Percentiles rank a stretch among this genome's conserved stretches.
Evolutionary conservation across 345 rosid genomes (phyloP).

Genomic region (Alliaria petiolata): DNA sequence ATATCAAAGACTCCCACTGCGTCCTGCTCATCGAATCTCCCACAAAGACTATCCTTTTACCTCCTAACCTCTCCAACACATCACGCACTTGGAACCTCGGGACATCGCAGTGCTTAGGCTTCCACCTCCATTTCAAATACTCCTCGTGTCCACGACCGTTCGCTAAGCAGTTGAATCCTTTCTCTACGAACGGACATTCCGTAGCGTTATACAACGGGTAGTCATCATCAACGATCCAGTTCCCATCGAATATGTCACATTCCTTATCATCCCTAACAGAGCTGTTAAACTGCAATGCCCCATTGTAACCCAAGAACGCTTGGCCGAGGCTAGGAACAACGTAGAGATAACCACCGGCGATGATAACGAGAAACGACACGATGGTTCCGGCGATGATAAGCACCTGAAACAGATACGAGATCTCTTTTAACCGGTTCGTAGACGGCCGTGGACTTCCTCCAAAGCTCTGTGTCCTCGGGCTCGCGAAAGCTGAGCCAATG

Average conservation of each 20-base stretch:
- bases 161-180: slow-evolving; percentile 71
- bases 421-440: slow-evolving; percentile 32
- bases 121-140: slow-evolving; percentile 82
- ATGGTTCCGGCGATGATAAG: slow-evolving; percentile 49
- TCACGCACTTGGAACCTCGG: slow-evolving; percentile 48
- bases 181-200: slow-evolving; percentile 69
- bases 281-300: slow-evolving; percentile 31
- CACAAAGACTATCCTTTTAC: slow-evolving; percentile 75
- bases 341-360: slow-evolving; percentile 55
- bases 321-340: slow-evolving; percentile 63
- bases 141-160: slow-evolving; percentile 60
- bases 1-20: slow-evolving; percentile 89
- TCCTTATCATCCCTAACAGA: slow-evolving; percentile 13
- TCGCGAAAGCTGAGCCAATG: slow-evolving; percentile 33
- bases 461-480: slow-evolving; percentile 35
- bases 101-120: slow-evolving; percentile 61
- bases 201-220: slow-evolving; percentile 70
- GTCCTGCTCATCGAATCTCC: slow-evolving; percentile 93
- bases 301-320: slow-evolving; percentile 42
- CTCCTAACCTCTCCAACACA: slow-evolving; percentile 53
- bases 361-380: slow-evolving; percentile 47
- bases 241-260: slow-evolving; percentile 59
- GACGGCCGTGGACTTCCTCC: slow-evolving; percentile 35
- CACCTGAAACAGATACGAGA: slow-evolving; percentile 44
- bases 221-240: slow-evolving; percentile 57